These are phyloP conservation scores for Neonectria ditissima DNA, from an alignment of 2,329 filamentous ascomycete genomes.

Conservation along the genomic window DNA sequence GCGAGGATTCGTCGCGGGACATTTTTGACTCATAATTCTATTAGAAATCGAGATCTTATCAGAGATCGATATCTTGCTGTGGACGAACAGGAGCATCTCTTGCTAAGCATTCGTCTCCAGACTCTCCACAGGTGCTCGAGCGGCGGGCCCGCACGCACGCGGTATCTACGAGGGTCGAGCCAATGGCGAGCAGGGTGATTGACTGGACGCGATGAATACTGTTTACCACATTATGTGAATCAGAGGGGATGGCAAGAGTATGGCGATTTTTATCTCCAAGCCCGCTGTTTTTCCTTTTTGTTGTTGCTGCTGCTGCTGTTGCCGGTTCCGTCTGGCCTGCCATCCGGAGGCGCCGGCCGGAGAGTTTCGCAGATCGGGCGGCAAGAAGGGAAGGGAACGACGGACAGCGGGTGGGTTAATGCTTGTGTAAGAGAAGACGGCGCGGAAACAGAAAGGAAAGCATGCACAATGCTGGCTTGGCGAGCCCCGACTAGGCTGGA, in stretches of 20 bases:
- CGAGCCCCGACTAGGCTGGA: background rate
- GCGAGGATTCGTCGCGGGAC: constrained; percentile 10
- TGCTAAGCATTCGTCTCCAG: constrained; percentile 8
- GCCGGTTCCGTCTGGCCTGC: background rate
- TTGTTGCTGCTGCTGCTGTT: background rate
- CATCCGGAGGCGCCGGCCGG: background rate
- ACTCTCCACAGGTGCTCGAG: constrained; percentile 10
- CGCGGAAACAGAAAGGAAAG: background rate
- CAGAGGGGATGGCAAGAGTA: background rate
- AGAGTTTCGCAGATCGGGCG: constrained; percentile 5
- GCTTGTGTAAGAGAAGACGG: background rate
- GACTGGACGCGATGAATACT: constrained; percentile 16
- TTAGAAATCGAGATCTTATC: constrained; percentile 30
- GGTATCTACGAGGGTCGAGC: constrained; percentile 6
- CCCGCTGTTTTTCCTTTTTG: background rate
- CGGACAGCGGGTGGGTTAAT: too few species aligned
- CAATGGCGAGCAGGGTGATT: constrained; percentile 14
- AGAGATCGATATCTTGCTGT: constrained; percentile 24
- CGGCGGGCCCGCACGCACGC: constrained; percentile 15
- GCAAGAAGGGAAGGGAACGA: background rate
- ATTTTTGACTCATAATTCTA: constrained; percentile 26
- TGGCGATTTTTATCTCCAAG: constrained; percentile 9
- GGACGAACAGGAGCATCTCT: constrained; percentile 2
- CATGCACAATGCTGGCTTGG: constrained; percentile 6
- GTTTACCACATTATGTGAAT: constrained; percentile 3